A percentile compares a stretch with the other conserved stretches of the same genome.
These are phyloP conservation scores for Hypoxylon intermedium DNA, from an alignment of 495 filamentous ascomycete genomes.

Conservation along the genomic window DNA sequence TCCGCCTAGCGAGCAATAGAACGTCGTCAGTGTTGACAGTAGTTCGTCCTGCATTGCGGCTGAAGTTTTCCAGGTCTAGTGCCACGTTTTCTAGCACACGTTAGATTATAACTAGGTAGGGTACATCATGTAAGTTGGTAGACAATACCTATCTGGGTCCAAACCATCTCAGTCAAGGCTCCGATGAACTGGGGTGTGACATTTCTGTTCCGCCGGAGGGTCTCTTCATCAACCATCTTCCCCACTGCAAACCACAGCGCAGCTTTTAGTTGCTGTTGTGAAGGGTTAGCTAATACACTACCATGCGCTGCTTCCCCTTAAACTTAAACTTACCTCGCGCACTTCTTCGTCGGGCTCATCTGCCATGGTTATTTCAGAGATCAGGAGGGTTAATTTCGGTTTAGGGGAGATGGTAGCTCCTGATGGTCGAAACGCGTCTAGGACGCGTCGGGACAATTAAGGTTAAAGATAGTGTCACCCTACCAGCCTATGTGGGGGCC, in stretches of 20 bases:
- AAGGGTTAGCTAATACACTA: slow-evolving; percentile 2
- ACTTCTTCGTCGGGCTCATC: slow-evolving; percentile 45
- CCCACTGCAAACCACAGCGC: slow-evolving; percentile 92
- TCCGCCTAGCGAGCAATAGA: slow-evolving; percentile 82
- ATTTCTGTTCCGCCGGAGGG: slow-evolving; percentile 75
- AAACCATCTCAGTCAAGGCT: slow-evolving; percentile 89
- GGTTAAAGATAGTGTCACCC: slow-evolving; percentile 13
- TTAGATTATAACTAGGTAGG: slow-evolving; percentile 7
- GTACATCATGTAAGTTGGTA: slow-evolving; percentile 17
- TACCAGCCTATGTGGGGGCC: too few species aligned
- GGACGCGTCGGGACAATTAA: slow-evolving; percentile 24
- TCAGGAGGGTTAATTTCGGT: neutral
- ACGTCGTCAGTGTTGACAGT: slow-evolving; percentile 87
- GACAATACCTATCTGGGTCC: slow-evolving; percentile 78
- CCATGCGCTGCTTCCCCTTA: too few species aligned
- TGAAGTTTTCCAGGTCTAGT: slow-evolving; percentile 80
- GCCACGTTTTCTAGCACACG: slow-evolving; percentile 68
- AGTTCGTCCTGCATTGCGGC: slow-evolving; percentile 83
- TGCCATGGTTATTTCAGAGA: slow-evolving; percentile 29
- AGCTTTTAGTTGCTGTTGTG: slow-evolving; percentile 79
- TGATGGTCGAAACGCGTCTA: slow-evolving; percentile 10
- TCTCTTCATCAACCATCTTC: slow-evolving; percentile 88
- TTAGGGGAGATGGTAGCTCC: neutral
- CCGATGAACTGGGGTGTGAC: slow-evolving; percentile 96
- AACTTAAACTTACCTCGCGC: slow-evolving; percentile 22